Conservation (phyloP, 257 asterid species). For the Solanum ossicruentum region DNA sequence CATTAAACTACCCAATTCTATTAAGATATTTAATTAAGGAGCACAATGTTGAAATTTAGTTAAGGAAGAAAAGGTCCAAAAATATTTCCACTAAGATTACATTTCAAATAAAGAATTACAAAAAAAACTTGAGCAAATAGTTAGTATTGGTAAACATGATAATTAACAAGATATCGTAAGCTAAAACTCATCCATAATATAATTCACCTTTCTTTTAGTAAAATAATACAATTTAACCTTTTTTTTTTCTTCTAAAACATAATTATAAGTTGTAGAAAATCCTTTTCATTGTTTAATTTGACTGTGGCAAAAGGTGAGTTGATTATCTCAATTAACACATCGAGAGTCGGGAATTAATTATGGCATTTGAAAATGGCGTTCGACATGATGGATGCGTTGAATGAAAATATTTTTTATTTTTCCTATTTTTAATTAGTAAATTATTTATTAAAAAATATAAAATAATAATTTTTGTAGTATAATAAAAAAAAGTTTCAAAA, state of each 20-base stretch:
- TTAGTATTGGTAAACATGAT: background rate
- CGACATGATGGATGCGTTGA: background rate
- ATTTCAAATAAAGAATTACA: background rate
- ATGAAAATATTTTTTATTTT: background rate
- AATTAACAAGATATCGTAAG: background rate
- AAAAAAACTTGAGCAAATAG: background rate
- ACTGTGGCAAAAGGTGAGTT: background rate
- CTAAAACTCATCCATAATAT: background rate
- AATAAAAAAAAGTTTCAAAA: too few species aligned
- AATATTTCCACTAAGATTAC: background rate
- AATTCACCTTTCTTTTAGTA: background rate
- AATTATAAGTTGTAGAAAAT: background rate
- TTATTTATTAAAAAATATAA: rapidly evolving
- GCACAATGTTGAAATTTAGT: background rate
- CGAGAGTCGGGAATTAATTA: background rate
- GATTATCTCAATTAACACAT: background rate
- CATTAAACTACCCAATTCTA: background rate
- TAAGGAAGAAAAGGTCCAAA: background rate
- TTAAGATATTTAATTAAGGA: background rate
- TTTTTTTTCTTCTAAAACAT: too few species aligned
- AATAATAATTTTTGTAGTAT: background rate
- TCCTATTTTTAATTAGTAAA: too few species aligned
- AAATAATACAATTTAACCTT: background rate
- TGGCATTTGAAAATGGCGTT: background rate
- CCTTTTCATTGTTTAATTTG: background rate